phyloP scores from a whole-genome alignment of 2,329 filamentous ascomycete species.

The Fusarium nanum region DNA sequence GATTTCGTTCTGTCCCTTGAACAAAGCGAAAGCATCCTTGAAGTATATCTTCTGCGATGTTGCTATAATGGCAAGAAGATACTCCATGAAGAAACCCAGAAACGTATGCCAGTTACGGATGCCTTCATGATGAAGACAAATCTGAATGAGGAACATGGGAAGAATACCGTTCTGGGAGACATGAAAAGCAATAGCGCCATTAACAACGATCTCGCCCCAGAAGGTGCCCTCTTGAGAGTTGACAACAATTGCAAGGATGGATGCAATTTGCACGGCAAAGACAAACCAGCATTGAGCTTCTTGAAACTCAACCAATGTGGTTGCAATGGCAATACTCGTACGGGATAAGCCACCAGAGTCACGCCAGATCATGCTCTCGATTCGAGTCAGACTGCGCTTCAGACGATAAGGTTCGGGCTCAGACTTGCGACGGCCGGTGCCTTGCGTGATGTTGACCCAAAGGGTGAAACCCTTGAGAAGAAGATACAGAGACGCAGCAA shows the following conservation, averaged over 20 bases:
- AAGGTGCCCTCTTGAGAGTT: slow-evolving; percentile 56
- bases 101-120: slow-evolving; percentile 57
- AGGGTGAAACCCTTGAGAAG: slow-evolving; percentile 52
- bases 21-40: slow-evolving; percentile 50
- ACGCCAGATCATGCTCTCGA: slow-evolving; percentile 53
- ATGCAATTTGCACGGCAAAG: slow-evolving; percentile 55
- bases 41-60: slow-evolving; percentile 53
- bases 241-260: slow-evolving; percentile 55
- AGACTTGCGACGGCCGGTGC: slow-evolving; percentile 34
- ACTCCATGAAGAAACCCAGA: slow-evolving; percentile 54
- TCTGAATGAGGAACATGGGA: slow-evolving; percentile 54
- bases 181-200: slow-evolving; percentile 53
- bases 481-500: slow-evolving; percentile 50
- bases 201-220: slow-evolving; percentile 55
- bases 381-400: slow-evolving; percentile 50
- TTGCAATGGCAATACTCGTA: slow-evolving; percentile 55
- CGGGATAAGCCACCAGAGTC: slow-evolving; percentile 53
- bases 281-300: slow-evolving; percentile 56
- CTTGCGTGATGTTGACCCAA: slow-evolving; percentile 51
- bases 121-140: slow-evolving; percentile 54
- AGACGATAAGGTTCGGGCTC: slow-evolving; percentile 40
- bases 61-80: slow-evolving; percentile 53
- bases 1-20: slow-evolving; percentile 49
- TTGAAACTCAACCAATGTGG: slow-evolving; percentile 56
- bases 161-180: slow-evolving; percentile 53